Evolutionary conservation across 1,284 basidiomycete species (phyloP).

Genomic region (Agaricales sp.): DNA sequence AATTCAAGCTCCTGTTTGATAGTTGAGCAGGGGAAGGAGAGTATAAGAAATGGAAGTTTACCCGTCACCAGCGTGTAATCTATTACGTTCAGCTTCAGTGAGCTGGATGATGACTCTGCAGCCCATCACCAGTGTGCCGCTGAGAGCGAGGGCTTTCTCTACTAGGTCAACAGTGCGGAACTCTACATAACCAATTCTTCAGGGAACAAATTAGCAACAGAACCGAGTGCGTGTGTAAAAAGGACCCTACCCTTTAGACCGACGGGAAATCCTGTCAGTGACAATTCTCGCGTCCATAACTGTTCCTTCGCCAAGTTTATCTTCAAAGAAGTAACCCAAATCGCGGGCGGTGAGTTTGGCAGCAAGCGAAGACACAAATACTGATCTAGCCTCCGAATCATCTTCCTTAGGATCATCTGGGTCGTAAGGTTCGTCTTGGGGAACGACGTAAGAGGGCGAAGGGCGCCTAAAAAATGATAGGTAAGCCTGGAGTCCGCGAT

Average conservation of each 20-base stretch:
- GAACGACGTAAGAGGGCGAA: slow-evolving; percentile 64
- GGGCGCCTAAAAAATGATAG: slow-evolving; percentile 46
- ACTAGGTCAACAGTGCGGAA: slow-evolving; percentile 86
- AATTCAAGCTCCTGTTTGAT: slow-evolving; percentile 52
- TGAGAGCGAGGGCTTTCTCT: slow-evolving; percentile 80
- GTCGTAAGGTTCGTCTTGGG: slow-evolving; percentile 53
- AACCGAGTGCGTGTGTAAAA: background rate
- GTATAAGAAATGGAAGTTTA: slow-evolving; percentile 31
- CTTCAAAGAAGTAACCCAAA: slow-evolving; percentile 97
- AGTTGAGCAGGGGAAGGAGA: slow-evolving; percentile 10
- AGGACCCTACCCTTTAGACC: slow-evolving; percentile 84
- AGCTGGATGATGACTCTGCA: slow-evolving; percentile 93
- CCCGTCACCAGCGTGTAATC: slow-evolving; percentile 77
- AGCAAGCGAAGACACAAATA: slow-evolving; percentile 97
- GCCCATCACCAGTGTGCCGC: slow-evolving; percentile 95
- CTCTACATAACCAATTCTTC: slow-evolving; percentile 92
- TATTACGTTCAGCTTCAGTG: slow-evolving; percentile 94
- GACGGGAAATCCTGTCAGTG: slow-evolving; percentile 84
- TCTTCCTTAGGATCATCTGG: slow-evolving; percentile 74
- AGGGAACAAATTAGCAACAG: slow-evolving; percentile 8
- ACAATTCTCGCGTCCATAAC: slow-evolving; percentile 95
- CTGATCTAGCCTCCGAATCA: slow-evolving; percentile 91
- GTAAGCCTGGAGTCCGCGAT: slow-evolving; percentile 9
- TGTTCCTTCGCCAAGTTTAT: slow-evolving; percentile 84
- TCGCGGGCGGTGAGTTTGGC: slow-evolving; percentile 92